Percentiles rank a stretch among this genome's conserved stretches.
Evolutionary conservation across 108 stramenopile species (phyloP).

Genomic region (Thalassiosira profunda): DNA sequence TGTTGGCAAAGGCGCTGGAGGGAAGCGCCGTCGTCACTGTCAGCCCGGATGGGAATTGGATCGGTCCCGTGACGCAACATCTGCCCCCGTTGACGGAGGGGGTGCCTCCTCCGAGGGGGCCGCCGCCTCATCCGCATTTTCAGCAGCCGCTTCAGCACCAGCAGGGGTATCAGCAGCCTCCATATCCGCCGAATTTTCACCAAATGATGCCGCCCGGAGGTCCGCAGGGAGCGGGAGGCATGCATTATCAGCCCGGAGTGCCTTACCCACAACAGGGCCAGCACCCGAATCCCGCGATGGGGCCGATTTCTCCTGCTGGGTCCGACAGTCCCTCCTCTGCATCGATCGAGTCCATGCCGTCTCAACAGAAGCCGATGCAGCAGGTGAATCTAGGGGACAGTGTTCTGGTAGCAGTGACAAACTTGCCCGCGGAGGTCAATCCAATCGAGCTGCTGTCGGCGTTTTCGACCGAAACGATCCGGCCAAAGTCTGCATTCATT

Average conservation of each 20-base stretch:
- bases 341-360: conserved; percentile 40
- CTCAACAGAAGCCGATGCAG: conserved; percentile 20
- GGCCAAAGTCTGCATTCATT: conserved; percentile 16
- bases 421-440: conserved; percentile 15
- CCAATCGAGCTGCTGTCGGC: conserved; percentile 16
- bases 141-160: conserved; percentile 13
- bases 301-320: conserved; percentile 1
- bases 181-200: conserved; percentile 16
- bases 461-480: conserved; percentile 19
- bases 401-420: conserved; percentile 9
- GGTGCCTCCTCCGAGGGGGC: conserved; percentile 6
- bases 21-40: conserved; percentile 45
- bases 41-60: conserved; percentile 60
- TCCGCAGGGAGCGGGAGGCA: too few relatives aligned
- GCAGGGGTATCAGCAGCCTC: conserved; percentile 23
- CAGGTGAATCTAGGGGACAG: too few relatives aligned
- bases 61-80: conserved; percentile 43
- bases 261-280: not conserved
- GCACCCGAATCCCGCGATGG: not conserved
- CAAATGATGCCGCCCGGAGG: conserved; percentile 14
- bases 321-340: conserved; percentile 29
- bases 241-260: not conserved
- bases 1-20: conserved; percentile 44
- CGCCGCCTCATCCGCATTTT: not conserved
- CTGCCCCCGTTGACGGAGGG: conserved; percentile 22